Evolutionary conservation across 176 grass and related monocot genomes (phyloP).

Genomic region (Calamus simplicifolius): DNA sequence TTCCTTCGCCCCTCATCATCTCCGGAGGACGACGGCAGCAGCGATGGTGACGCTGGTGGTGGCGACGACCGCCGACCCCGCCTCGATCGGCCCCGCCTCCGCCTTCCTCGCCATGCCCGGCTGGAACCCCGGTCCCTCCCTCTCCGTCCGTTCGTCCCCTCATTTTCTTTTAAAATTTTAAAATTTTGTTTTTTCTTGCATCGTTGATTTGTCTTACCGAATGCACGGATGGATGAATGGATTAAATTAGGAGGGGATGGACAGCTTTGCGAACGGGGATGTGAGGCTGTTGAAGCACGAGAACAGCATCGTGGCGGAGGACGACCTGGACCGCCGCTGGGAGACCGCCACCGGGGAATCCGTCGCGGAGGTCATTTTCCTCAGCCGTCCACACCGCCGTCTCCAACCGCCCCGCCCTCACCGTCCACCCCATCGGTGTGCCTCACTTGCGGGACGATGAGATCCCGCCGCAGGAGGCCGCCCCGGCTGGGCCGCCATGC

Average conservation of each 20-base stretch:
- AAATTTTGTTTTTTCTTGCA: not conserved
- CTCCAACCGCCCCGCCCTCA: conserved; percentile 69
- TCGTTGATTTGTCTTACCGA: not conserved
- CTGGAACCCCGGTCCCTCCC: conserved; percentile 56
- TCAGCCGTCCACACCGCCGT: conserved; percentile 75
- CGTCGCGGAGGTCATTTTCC: conserved; percentile 64
- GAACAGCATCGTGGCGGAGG: conserved; percentile 48
- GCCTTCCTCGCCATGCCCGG: conserved; percentile 69
- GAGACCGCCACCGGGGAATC: conserved; percentile 47
- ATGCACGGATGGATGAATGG: too few species aligned
- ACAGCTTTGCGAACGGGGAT: conserved; percentile 54
- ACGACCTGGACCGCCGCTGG: conserved; percentile 57
- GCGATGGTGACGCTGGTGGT: conserved; percentile 63
- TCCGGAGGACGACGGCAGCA: too few species aligned
- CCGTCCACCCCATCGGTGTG: conserved; percentile 87
- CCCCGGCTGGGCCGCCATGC: conserved; percentile 71
- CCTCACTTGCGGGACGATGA: conserved; percentile 78
- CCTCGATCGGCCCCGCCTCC: conserved; percentile 58
- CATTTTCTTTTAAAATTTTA: not conserved
- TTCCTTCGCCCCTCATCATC: too few species aligned
- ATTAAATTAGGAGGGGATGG: conserved; percentile 38
- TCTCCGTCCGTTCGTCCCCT: conserved; percentile 22
- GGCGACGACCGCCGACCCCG: conserved; percentile 56
- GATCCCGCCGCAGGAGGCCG: conserved; percentile 59
- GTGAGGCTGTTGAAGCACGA: conserved; percentile 63